These are phyloP conservation scores for Solanum boliviense DNA, from an alignment of 257 asterid species.

Conservation along the genomic window DNA sequence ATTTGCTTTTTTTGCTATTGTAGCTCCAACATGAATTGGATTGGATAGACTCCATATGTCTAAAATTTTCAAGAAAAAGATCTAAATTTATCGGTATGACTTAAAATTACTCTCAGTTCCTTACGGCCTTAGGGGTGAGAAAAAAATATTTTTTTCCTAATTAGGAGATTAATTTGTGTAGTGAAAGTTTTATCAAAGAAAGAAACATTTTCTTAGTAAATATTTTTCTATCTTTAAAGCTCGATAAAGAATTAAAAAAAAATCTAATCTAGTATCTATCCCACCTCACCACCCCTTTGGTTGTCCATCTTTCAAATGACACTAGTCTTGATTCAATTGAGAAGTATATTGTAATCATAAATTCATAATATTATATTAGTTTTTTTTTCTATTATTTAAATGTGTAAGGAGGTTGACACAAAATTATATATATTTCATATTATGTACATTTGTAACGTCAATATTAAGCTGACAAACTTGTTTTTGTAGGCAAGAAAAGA, in stretches of 20 bases:
- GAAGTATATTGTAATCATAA: not conserved
- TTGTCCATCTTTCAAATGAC: not conserved
- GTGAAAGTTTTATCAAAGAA: not conserved
- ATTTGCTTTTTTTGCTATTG: not conserved
- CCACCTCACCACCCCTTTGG: not conserved
- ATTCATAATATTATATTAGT: not conserved
- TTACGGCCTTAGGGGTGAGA: not conserved
- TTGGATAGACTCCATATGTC: not conserved
- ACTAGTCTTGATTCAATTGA: not conserved
- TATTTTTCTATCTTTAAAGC: too few relatives aligned
- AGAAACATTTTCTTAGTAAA: too few relatives aligned
- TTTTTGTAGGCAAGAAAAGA: not conserved
- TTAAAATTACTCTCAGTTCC: too few relatives aligned
- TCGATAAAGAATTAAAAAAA: too few relatives aligned
- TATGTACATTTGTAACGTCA: not conserved
- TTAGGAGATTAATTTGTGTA: too few relatives aligned
- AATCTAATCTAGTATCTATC: not conserved
- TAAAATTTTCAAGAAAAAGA: not conserved
- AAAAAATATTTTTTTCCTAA: too few relatives aligned
- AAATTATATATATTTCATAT: not conserved
- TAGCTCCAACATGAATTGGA: not conserved
- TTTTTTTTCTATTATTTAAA: not conserved
- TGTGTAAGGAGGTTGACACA: not conserved
- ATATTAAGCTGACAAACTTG: not conserved
- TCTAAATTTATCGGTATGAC: not conserved